Percentiles rank a stretch among this genome's conserved stretches.
These are phyloP conservation scores for Curvularia eragrostidis DNA, from an alignment of 2,329 filamentous ascomycete species.

Conservation along the genomic window DNA sequence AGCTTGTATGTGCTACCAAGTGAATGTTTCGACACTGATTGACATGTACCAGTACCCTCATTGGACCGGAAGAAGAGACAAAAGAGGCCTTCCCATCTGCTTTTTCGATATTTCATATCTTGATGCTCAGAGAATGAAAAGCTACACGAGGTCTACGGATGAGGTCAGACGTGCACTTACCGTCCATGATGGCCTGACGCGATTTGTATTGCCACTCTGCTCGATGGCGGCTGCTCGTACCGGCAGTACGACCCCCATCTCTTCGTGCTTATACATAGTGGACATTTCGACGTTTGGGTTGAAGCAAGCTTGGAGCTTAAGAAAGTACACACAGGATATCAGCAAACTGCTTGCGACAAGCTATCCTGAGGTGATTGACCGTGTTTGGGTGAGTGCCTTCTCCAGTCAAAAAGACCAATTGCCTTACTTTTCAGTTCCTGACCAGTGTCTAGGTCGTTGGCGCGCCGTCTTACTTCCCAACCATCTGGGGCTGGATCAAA, in stretches of 20 bases:
- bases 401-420: background rate
- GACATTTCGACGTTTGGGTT: background rate
- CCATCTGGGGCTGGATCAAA: background rate
- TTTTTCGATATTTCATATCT: background rate
- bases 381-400: background rate
- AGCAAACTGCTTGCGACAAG: background rate
- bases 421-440: background rate
- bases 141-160: background rate
- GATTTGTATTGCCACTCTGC: background rate
- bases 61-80: background rate
- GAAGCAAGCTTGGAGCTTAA: background rate
- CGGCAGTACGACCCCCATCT: background rate
- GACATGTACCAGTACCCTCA: background rate
- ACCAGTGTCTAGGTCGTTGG: background rate
- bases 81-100: background rate
- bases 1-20: background rate
- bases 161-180: background rate
- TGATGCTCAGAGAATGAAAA: background rate
- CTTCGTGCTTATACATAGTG: background rate
- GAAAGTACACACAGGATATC: background rate
- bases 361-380: background rate
- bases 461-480: background rate
- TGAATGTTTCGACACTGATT: background rate
- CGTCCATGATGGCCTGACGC: background rate
- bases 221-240: background rate